These are phyloP conservation scores for Cenchrus americanus DNA, from an alignment of 176 grass and related monocot species.

Conservation along the genomic window DNA sequence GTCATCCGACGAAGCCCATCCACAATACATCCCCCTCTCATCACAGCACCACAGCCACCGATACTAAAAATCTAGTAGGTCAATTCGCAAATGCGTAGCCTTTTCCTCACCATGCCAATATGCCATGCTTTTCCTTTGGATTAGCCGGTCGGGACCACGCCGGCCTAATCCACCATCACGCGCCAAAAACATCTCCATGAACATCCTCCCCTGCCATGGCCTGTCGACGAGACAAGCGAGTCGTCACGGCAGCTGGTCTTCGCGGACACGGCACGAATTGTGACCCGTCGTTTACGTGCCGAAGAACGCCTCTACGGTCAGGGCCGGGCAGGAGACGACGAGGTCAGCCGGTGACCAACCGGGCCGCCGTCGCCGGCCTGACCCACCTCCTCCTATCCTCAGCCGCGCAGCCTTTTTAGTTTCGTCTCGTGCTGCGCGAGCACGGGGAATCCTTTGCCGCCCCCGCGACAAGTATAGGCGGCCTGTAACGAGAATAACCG, in stretches of 20 bases:
- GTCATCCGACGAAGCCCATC: constrained; percentile 29
- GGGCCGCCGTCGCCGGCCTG: constrained; percentile 23
- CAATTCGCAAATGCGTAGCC: background rate
- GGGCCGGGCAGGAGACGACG: constrained; percentile 19
- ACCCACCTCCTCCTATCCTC: constrained; percentile 28
- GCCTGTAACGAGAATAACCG: constrained; percentile 58
- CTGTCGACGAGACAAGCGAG: background rate
- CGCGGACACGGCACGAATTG: background rate
- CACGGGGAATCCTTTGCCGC: constrained; percentile 31
- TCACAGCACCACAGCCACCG: background rate
- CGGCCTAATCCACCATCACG: background rate
- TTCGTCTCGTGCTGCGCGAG: constrained; percentile 1
- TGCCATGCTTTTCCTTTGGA: background rate
- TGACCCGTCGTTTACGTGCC: constrained; percentile 42
- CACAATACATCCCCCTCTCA: background rate
- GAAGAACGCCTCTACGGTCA: constrained; percentile 17
- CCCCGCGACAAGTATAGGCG: background rate
- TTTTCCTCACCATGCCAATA: background rate
- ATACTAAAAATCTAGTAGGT: background rate
- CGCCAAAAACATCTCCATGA: background rate
- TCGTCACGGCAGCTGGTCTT: constrained; percentile 23
- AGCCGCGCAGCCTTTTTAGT: background rate
- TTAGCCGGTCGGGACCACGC: background rate
- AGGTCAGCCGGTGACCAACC: constrained; percentile 48
- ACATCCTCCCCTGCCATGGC: background rate